Evolutionary conservation across 768 basidiomycete species (phyloP).

Genomic region (Tricholoma hemisulphureum): DNA sequence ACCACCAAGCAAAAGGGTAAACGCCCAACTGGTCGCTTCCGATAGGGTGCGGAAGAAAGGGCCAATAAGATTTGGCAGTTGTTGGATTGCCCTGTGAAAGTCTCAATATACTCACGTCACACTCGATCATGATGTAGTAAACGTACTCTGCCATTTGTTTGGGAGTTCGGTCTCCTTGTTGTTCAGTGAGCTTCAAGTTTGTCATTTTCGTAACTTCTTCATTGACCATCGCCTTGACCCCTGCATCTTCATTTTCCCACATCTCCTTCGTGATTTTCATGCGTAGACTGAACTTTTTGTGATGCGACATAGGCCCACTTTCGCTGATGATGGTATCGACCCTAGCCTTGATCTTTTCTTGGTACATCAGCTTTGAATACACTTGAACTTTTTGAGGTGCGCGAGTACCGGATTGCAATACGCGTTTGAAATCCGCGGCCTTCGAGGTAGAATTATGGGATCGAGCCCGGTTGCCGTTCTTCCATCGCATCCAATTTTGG

Average conservation of each 20-base stretch:
- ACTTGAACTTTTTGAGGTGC: too few species aligned
- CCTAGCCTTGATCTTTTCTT: too few species aligned
- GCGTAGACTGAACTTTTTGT: not conserved
- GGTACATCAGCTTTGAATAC: too few species aligned
- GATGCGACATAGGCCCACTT: too few species aligned
- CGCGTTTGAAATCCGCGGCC: not conserved
- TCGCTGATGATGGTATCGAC: too few species aligned
- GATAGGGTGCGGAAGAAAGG: not conserved
- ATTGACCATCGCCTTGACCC: constrained; percentile 1
- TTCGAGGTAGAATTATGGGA: not conserved
- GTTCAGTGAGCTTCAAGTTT: too few species aligned
- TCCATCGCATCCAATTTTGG: not conserved
- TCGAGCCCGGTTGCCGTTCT: not conserved
- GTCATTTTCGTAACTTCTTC: not conserved
- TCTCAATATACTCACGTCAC: not conserved
- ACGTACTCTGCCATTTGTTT: not conserved
- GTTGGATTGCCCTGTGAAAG: not conserved
- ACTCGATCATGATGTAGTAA: not conserved
- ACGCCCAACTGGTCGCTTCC: not conserved
- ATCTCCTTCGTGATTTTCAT: not conserved
- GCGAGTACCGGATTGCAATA: not conserved
- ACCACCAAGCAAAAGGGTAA: not conserved
- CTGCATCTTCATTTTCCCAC: constrained; percentile 3
- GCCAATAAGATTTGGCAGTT: not conserved
- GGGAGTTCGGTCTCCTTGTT: not conserved